A percentile compares a stretch with the other conserved stretches of the same genome.
phyloP scores from a whole-genome alignment of 805 yeast species.

The Pichia cephalocereana region DNA sequence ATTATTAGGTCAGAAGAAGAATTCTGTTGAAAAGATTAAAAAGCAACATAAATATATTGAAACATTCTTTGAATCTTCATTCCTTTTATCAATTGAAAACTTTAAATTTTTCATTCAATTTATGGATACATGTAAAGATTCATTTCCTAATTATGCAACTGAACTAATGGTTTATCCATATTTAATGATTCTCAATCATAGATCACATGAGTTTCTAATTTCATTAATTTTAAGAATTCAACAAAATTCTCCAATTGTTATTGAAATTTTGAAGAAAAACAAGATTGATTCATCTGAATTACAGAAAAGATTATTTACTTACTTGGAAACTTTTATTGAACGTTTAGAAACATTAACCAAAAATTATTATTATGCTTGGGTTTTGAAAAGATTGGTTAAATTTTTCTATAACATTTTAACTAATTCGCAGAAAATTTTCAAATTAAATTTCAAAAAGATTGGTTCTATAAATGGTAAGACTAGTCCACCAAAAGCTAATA shows the following conservation, averaged over 20 bases:
- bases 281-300: slow-evolving; percentile 28
- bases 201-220: slow-evolving; percentile 51
- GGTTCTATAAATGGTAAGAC: neutral
- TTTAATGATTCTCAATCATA: slow-evolving; percentile 43
- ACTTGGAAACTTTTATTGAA: slow-evolving; percentile 26
- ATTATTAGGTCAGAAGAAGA: slow-evolving; percentile 22
- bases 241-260: slow-evolving; percentile 26
- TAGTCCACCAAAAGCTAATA: neutral
- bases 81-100: slow-evolving; percentile 29
- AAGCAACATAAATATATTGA: slow-evolving; percentile 24
- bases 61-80: slow-evolving; percentile 27
- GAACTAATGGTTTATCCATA: slow-evolving; percentile 42
- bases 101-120: slow-evolving; percentile 28
- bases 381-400: slow-evolving; percentile 33
- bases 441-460: slow-evolving; percentile 24
- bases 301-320: slow-evolving; percentile 25
- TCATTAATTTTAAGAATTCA: slow-evolving; percentile 41
- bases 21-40: slow-evolving; percentile 23
- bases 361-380: slow-evolving; percentile 38
- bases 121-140: slow-evolving; percentile 20
- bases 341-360: slow-evolving; percentile 29
- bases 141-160: slow-evolving; percentile 30
- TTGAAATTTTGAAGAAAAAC: slow-evolving; percentile 25
- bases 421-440: slow-evolving; percentile 27
- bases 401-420: slow-evolving; percentile 28